Base-by-base conservation (phyloP, 352 stramenopile species). In the Phytophthora boehmeriae region DNA sequence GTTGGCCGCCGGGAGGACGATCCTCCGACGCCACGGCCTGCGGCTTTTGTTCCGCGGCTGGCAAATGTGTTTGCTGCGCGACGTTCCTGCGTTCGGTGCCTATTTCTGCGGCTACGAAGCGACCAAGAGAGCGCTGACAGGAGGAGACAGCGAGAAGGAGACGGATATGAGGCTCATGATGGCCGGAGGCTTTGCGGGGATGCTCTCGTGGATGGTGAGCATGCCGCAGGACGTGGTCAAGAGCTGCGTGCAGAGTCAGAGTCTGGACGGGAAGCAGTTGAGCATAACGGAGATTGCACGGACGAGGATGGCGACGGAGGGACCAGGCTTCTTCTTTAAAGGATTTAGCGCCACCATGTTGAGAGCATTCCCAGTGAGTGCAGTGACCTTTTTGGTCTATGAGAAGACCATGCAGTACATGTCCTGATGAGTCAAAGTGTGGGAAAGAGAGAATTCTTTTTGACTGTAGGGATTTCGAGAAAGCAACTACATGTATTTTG, bases 161-260 rank as follows among this genome's bases (percentile, higher is more conserved):
- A 90, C 80, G 19, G 78, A 90, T 30, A 14, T 80, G 39, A 76
- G 76, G n/a, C 63, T 92, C 45, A 76, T 96, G 66, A 70, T 92
- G n/a, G 69, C 88, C 0, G 86, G 88, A 22, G 88, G 88, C 16
- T 53, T 93, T 5, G 86, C 88, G 0, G 88, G 86, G 13, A 90
- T 88, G 39, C 59, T 90, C 41, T 93, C 86, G 22, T 96, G 88
- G 86, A 69, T 86, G 22, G 63, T 92, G 43, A 89, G 78, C 30
- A 84, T 93, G 61, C 90, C 90, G 2, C 73, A 96, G 53, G 90
- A 97, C 63, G 90, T 97, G 22, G 77, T 97, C 65, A 97, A 97
- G 76, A 96, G 87, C 23, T 86, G 88, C 36, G 87, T 95, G 28
- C 90, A 97, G 75, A 88, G 83, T 50, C 85, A 92, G 51, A 59